Base-by-base conservation (phyloP, 257 asterid species). In the Fraxinus cuspidata region DNA sequence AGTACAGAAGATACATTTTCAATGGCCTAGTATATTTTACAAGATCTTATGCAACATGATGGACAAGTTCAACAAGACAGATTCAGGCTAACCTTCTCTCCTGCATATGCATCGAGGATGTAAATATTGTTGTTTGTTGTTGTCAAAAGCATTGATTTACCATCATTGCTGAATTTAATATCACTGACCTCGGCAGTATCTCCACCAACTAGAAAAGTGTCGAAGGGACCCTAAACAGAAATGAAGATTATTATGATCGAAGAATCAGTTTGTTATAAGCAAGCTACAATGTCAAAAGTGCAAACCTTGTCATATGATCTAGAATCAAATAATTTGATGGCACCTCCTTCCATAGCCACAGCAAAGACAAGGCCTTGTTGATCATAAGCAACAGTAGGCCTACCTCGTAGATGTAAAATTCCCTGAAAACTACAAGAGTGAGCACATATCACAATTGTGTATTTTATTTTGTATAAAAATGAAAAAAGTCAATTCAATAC, bases 281-380 rank as follows among this genome's bases (percentile, higher is more conserved):
- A 73, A 78, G 77, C 49, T 4, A 72, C 32, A 71, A 65, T 15
- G 69, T 60, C 47, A 77, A 71, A 69, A 80, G 49, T 44, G 70
- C 80, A 76, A 77, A 93, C 98, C 99, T 93, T 93, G 82, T 96
- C 98, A 76, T 85, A 93, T 27, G 96, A 90, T 89, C 97, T 88
- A 35, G 99, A 91, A 83, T 96, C 98, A 75, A 96, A 93, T 83
- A 96, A 82, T 87, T 93, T 92, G 80, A 96, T 84, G 60, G 96
- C 98, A 81, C 99, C 98, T 66, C 98, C 99, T 87, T 95, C 98
- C 97, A 95, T 95, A 76, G 99, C 92, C 78, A 93, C 98, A 8
- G 93, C 97, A 88, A 96, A 96, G 82, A 96, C 99, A 74, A 93
- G 92, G 53, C 97, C 98, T 84, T 96, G 99, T 85, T 93, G 98